Evolutionary conservation across 169 alveolate species (phyloP).

Genomic region (Theileria equi): DNA sequence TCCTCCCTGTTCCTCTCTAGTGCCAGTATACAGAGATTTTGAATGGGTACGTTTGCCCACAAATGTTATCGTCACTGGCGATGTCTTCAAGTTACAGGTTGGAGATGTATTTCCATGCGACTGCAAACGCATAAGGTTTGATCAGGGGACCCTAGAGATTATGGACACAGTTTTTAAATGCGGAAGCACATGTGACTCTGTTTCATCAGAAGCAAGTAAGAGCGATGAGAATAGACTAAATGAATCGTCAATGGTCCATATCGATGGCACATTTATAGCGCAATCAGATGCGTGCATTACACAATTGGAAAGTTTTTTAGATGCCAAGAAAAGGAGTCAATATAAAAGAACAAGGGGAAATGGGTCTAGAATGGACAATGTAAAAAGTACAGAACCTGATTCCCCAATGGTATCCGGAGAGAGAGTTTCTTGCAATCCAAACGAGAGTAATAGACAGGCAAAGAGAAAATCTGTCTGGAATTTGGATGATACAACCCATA

Average conservation of each 20-base stretch:
- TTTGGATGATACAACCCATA: conserved; percentile 40
- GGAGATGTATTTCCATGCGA: conserved; percentile 60
- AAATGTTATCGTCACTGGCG: conserved; percentile 54
- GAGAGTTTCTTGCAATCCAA: too few species aligned
- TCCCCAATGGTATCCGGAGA: too few species aligned
- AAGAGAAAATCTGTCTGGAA: conserved; percentile 38
- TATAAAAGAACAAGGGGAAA: not conserved
- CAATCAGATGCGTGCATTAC: conserved; percentile 42
- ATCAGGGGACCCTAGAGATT: conserved; percentile 11
- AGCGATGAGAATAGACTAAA: conserved; percentile 12
- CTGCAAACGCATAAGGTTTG: conserved; percentile 27
- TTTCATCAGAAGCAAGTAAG: too few species aligned
- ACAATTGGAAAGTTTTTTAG: conserved; percentile 37
- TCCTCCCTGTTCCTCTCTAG: conserved; percentile 55
- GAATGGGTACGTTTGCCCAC: conserved; percentile 61
- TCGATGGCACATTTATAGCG: conserved; percentile 54
- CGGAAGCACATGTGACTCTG: conserved; percentile 42
- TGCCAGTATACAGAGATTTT: conserved; percentile 49
- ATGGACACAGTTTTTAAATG: conserved; percentile 12
- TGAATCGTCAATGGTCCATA: conserved; percentile 22
- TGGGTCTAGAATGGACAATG: conserved; percentile 9
- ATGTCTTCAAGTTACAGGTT: conserved; percentile 48
- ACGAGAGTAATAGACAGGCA: conserved; percentile 2
- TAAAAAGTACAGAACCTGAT: conserved; percentile 16
- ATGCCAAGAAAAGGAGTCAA: conserved; percentile 7